These are phyloP conservation scores for Sphaerulina populicola DNA, from an alignment of 2,329 filamentous ascomycete genomes.

Conservation along the genomic window DNA sequence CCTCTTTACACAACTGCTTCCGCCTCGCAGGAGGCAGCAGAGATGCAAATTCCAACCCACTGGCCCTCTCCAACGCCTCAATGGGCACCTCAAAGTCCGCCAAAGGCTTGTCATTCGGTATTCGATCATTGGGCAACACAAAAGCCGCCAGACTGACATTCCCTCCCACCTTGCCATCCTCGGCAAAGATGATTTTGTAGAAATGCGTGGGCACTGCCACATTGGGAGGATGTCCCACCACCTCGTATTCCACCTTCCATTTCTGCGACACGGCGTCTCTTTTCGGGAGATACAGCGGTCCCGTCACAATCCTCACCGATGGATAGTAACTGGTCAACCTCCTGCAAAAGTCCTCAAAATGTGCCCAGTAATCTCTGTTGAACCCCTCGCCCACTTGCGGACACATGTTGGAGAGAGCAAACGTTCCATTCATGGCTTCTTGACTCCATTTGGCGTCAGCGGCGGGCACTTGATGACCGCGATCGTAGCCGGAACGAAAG, in stretches of 20 bases:
- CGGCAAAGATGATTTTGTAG: conserved; percentile 97
- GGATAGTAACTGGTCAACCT: conserved; percentile 73
- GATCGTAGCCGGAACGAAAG: conserved; percentile 86
- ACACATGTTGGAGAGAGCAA: conserved; percentile 91
- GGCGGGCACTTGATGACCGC: conserved; percentile 93
- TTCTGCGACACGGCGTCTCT: conserved; percentile 75
- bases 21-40: conserved; percentile 66
- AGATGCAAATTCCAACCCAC: conserved; percentile 79
- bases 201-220: conserved; percentile 97
- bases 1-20: conserved; percentile 75
- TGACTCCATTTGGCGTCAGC: conserved; percentile 96
- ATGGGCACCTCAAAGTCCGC: conserved; percentile 90
- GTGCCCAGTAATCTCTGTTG: conserved; percentile 98
- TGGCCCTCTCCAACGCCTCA: conserved; percentile 84
- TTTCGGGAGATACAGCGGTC: conserved; percentile 84
- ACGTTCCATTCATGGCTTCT: conserved; percentile 88
- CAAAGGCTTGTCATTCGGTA: conserved; percentile 79
- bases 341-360: conserved; percentile 95
- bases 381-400: conserved; percentile 97
- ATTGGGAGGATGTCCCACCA: conserved; percentile 87
- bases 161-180: conserved; percentile 60
- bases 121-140: conserved; percentile 83
- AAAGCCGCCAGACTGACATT: conserved; percentile 88
- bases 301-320: conserved; percentile 82
- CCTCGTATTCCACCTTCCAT: conserved; percentile 92